Evolutionary conservation across 208 protist genomes (phyloP), one percentile per base, ranked within the genome.

Genomic region (Trypanosoma mega): DNA sequence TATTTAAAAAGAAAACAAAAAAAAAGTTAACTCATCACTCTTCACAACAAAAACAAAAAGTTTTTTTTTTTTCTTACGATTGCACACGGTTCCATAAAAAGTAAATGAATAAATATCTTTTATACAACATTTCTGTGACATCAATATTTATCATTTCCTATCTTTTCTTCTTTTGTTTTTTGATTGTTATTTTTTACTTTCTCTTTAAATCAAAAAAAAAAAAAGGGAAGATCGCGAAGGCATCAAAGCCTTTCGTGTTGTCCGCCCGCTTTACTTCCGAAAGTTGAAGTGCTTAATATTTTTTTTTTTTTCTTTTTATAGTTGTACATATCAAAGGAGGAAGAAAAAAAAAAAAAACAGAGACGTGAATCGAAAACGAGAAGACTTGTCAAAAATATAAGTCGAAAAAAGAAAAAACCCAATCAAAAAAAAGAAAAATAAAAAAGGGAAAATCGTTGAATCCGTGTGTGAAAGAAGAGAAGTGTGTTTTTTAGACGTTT

Each of bases 81-180:
- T n/a, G n/a, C n/a, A n/a, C n/a, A n/a, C n/a, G n/a, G n/a, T n/a
- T n/a, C n/a, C n/a, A n/a, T n/a, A n/a, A n/a, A n/a, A n/a, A n/a
- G n/a, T n/a, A n/a, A n/a, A n/a, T n/a, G n/a, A n/a, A n/a, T n/a
- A n/a, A n/a, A n/a, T n/a, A 52, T 63, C 29, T 34, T 24, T 36
- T 63, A 2, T 52, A 14, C 20, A 37, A 31, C 36, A 20, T 53
- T 46, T 39, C 37, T 12, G 16, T 21, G 6, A 30, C 44, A 1
- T 2, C 27, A 1, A 45, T 50, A 43, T 31, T 33, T 41, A 14
- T 49, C 39, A 24, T 54, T 39, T 36, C 23, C 30, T 62, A 12
- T 62, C 29, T 47, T 62, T 27, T n/a, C 23, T 9, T 33, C 11
- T 49, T 45, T n/a, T 64, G 44, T 69, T 36, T 60, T 12, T 69